Conservation (phyloP, 306 rosid genomes). For the Quercus mongolica region DNA sequence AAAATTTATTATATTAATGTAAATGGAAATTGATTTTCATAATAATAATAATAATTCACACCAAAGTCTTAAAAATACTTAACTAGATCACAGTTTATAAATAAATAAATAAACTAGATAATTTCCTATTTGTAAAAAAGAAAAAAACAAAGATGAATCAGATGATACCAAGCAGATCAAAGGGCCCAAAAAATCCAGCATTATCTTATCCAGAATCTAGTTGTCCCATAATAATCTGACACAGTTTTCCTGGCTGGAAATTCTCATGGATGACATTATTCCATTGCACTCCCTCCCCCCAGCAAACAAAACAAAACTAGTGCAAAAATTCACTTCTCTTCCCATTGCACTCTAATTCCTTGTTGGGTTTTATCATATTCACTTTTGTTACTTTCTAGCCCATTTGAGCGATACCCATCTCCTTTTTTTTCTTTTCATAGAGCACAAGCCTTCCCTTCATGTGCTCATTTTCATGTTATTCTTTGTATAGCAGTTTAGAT, state of each 20-base stretch:
- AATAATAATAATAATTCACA: no score
- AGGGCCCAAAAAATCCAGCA: conserved; percentile 13
- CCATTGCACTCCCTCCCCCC: conserved; percentile 20
- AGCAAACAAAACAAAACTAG: conserved; percentile 12
- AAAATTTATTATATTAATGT: no score
- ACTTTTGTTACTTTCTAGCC: background rate
- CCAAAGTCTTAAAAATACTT: no score
- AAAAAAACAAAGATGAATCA: no score
- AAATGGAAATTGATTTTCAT: no score
- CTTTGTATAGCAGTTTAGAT: background rate
- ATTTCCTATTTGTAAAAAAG: no score
- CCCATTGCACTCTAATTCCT: background rate
- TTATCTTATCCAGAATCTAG: conserved; percentile 79
- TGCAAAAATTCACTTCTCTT: background rate
- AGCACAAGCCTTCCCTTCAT: conserved; percentile 1
- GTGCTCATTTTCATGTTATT: conserved; percentile 22
- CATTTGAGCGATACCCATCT: conserved; percentile 12
- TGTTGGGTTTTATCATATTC: conserved; percentile 2
- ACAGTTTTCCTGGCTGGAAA: conserved; percentile 32
- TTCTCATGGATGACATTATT: conserved; percentile 54
- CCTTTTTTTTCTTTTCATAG: background rate
- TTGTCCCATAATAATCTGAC: conserved; percentile 34
- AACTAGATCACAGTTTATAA: no score
- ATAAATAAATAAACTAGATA: no score
- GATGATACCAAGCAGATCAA: no score